Evolutionary conservation across 305 asterid species (phyloP), one percentile per base, ranked within the genome.

Genomic region (Fraxinus sp.): DNA sequence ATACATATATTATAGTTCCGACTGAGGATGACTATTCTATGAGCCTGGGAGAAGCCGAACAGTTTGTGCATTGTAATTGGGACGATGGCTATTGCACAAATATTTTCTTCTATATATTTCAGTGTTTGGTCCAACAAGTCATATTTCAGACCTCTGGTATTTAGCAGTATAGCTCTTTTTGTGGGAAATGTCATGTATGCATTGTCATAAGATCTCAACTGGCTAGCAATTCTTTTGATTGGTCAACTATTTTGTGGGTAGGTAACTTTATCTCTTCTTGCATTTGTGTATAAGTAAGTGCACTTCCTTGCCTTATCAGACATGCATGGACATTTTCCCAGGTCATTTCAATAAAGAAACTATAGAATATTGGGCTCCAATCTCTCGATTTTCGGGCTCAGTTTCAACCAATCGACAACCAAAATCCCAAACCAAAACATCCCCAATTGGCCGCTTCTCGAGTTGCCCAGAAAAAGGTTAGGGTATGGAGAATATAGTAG

Each of bases 121-220:
- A 96, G 99, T 84, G 98, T 98, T 81, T 96, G 99, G 99, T 96
- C 99, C 73, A 96, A 96, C 84, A 95, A 86, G 86, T 95, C 98
- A 10, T 96, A 96, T 90, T 91, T 89, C 87, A 95, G 74, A 84
- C 99, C 99, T 73, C 88, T 96, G 93, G 77, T 96, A 64, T 96
- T 96, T 82, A 96, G 99, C 95, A 96, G 99, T 87, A 82, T 96
- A 72, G 93, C 90, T 84, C 97, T 96, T 46, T 82, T 87, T 82
- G 57, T 91, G 78, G 99, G 99, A 62, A 96, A 96, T 43, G 80
- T 49, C 78, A 86, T 96, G 95, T 95, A 96, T 84, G 98, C 99
- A 79, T 10, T 93, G 92, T 98, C 99, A 20, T 95, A 89, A 88
- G 99, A 97, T 86, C 82, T 87, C 90, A 70, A 89, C n/a, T 97